Base-by-base conservation (phyloP, 768 basidiomycete species). In the Amanita fuliginea region DNA sequence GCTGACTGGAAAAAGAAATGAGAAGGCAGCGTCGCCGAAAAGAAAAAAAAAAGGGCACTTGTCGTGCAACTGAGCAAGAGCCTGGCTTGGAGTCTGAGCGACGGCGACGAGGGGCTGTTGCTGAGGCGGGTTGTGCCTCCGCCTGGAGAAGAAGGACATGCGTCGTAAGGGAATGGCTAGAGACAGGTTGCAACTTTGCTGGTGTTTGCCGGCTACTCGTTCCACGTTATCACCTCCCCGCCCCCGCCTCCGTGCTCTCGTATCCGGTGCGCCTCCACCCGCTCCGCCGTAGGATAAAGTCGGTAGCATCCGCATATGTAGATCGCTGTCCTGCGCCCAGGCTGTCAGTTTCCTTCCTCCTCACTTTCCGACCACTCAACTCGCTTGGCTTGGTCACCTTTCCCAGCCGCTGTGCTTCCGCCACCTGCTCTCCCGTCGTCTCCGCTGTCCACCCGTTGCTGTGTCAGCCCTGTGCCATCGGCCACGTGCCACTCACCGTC, bases 91-190 rank as follows among this genome's bases (percentile, higher is more conserved):
- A 6, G 81, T 77, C 61, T 81, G 79, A 6, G 76, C 69, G 47
- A 81, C 67, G 37, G 78, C 74, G 56, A 81, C 78, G 58, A 66
- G 66, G 26, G 75, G 55, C 22, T 68, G 56, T 47, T 67, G 56
- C 74, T 74, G 19, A 65, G 67, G 56, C 68, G 66, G 44, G 68
- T 76, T 47, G 55, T 81, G 76, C 77, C 86, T 89, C 82, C 81
- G 88, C 77, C 86, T 77, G 39, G 79, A 83, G 78, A 91, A 91
- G 86, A 89, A 91, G 76, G 86, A 88, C 88, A 91, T 91, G 80
- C 83, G 83, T 65, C 81, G 70, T 63, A 82, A 84, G 78, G 80
- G 74, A 75, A 83, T 83, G 78, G 76, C 67, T 74, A 56, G 48
- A 48, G 43, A 55, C 43, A 51, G 49, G 26, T 39, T 41, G 36